These are phyloP conservation scores for Zhuliangozyma blackwelliae DNA, from an alignment of 1,139 yeast species.

Conservation along the genomic window DNA sequence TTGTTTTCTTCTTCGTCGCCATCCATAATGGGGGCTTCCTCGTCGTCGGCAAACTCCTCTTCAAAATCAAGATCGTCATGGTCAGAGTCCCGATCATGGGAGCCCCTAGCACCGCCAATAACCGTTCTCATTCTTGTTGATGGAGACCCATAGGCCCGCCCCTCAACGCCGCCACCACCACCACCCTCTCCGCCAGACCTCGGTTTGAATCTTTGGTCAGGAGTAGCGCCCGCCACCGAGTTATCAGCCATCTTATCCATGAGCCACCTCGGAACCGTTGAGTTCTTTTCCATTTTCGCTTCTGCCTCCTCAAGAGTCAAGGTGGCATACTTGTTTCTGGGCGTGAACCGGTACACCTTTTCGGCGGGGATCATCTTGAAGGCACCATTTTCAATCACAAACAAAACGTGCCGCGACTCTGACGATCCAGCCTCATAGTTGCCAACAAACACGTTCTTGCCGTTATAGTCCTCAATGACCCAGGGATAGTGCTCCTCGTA, in stretches of 20 bases:
- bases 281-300: constrained; percentile 81
- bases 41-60: constrained; percentile 97
- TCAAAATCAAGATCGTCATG: constrained; percentile 93
- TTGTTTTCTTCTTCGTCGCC: constrained; percentile 95
- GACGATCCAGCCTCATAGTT: constrained; percentile 92
- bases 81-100: constrained; percentile 64
- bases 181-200: constrained; percentile 15
- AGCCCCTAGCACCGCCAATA: constrained; percentile 43
- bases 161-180: constrained; percentile 2
- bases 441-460: constrained; percentile 91
- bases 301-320: constrained; percentile 95
- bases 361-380: constrained; percentile 95
- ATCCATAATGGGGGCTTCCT: constrained; percentile 96
- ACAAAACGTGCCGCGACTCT: constrained; percentile 73
- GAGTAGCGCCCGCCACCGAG: constrained; percentile 39
- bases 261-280: constrained; percentile 87
- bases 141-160: not conserved
- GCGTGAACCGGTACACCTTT: constrained; percentile 88
- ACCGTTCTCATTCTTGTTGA: constrained; percentile 61
- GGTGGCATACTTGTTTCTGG: constrained; percentile 89
- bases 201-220: constrained; percentile 46
- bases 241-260: constrained; percentile 85
- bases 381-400: constrained; percentile 82
- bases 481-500: constrained; percentile 97
- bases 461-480: constrained; percentile 96